Evolutionary conservation across 1,284 basidiomycete genomes (phyloP).

Genomic region (Mycosarcoma maydis): DNA sequence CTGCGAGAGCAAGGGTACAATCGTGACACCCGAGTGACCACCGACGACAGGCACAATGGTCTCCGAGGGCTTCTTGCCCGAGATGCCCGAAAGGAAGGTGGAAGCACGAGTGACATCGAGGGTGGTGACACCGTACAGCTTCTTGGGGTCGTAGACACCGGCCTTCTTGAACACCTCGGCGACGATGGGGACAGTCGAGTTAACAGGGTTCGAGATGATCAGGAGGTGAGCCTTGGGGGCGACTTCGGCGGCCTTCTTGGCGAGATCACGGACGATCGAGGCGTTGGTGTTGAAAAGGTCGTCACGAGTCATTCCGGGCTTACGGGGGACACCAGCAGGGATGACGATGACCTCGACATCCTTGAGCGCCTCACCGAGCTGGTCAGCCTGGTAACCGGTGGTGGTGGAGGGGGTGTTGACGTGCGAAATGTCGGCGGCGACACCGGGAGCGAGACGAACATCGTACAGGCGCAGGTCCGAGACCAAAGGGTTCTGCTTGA

Average conservation of each 20-base stretch:
- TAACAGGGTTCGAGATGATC: slow-evolving; percentile 86
- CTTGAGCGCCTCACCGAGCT: slow-evolving; percentile 85
- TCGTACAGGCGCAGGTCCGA: slow-evolving; percentile 71
- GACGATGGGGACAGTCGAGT: slow-evolving; percentile 93
- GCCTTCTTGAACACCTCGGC: slow-evolving; percentile 91
- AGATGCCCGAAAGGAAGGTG: slow-evolving; percentile 84
- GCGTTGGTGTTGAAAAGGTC: slow-evolving; percentile 99
- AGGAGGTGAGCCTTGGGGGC: slow-evolving; percentile 89
- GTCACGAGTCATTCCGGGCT: slow-evolving; percentile 85
- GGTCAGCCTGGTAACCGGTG: slow-evolving; percentile 76
- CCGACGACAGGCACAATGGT: slow-evolving; percentile 90
- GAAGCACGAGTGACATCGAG: slow-evolving; percentile 96
- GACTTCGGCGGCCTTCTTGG: slow-evolving; percentile 84
- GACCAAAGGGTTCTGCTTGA: slow-evolving; percentile 86
- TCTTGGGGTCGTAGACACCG: slow-evolving; percentile 86
- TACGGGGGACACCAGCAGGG: slow-evolving; percentile 80
- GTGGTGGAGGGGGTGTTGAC: slow-evolving; percentile 89
- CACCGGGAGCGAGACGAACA: slow-evolving; percentile 65
- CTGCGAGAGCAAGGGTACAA: slow-evolving; percentile 95
- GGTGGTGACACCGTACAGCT: slow-evolving; percentile 83
- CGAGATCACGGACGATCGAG: slow-evolving; percentile 95
- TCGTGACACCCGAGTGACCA: slow-evolving; percentile 95
- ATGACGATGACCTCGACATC: slow-evolving; percentile 92
- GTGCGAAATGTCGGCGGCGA: slow-evolving; percentile 73
- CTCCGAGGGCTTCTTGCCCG: slow-evolving; percentile 71